Base-by-base conservation (phyloP, 2,329 filamentous ascomycete genomes). In the Hypoxylon rubiginosum region DNA sequence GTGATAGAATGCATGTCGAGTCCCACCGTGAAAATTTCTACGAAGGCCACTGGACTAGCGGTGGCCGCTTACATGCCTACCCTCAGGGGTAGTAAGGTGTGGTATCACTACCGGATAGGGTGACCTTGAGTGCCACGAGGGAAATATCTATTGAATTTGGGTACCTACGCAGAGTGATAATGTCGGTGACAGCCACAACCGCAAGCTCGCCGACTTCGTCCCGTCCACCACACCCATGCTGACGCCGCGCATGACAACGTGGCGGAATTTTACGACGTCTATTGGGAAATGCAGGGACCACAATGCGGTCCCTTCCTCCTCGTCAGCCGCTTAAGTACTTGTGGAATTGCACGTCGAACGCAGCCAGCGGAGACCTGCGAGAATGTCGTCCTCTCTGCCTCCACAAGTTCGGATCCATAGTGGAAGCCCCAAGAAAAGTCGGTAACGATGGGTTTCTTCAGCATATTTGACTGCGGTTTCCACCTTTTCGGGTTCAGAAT, bases 191-290 rank as follows among this genome's bases (percentile, higher is more conserved):
- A 48, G 56, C 46, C 39, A 48, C n/a, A n/a, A n/a, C n/a, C n/a
- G n/a, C 41, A 43, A 19, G 21, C 24, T 34, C 48, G 30, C 52
- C 46, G 43, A 51, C n/a, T 41, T 36, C 32, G 49, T 53, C 45
- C 6, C 45, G 46, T 57, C 21, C 53, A 28, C 24, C 45, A n/a
- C 19, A 36, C 54, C 55, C 52, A 54, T 28, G 24, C 46, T 39
- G 21, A 48, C 50, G n/a, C n/a, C n/a, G n/a, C 36, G 58, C 26
- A 60, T 53, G 57, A 34, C 48, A 60, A 54, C 54, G 57, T 63
- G 45, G 45, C 60, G 41, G 26, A 50, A 54, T 54, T 21, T 55
- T 45, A 57, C 57, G 51, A 32, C 61, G 57, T 49, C 56, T 48
- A 58, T 43, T 19, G 6, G 6, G 11, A 48, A 21, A 53, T 21